These are phyloP conservation scores for Cercospora janseana DNA, from an alignment of 2,329 filamentous ascomycete species.

Conservation along the genomic window DNA sequence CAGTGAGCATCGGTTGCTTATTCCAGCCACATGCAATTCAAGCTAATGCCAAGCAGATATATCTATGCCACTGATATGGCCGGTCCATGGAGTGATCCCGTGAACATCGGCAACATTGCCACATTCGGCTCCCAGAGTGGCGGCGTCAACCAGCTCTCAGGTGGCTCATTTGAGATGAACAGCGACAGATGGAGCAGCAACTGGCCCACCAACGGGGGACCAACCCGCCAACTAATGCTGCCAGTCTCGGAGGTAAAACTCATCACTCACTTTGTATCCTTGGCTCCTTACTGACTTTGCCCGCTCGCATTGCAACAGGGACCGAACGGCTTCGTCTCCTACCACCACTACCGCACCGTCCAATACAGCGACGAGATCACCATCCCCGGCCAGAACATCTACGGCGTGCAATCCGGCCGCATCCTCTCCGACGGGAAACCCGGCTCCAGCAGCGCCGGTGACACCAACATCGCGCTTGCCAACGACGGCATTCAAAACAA, in stretches of 20 bases:
- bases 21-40: neutral
- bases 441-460: constrained; percentile 15
- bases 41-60: constrained; percentile 4
- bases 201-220: constrained; percentile 22
- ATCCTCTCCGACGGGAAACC: constrained; percentile 25
- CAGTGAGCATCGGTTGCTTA: neutral
- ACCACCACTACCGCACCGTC: constrained; percentile 22
- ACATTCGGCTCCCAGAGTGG: constrained; percentile 27
- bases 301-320: constrained; percentile 15
- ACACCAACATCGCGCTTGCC: constrained; percentile 13
- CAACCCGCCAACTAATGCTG: constrained; percentile 24
- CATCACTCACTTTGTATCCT: too few species aligned
- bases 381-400: constrained; percentile 19
- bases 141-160: constrained; percentile 15
- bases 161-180: constrained; percentile 19
- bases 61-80: constrained; percentile 20
- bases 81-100: constrained; percentile 21
- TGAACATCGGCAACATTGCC: constrained; percentile 22
- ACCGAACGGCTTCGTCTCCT: constrained; percentile 20
- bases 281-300: too few species aligned
- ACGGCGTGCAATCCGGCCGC: constrained; percentile 25
- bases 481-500: constrained; percentile 23
- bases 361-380: constrained; percentile 25
- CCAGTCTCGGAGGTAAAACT: constrained; percentile 12
- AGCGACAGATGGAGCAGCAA: constrained; percentile 24